Conservation (phyloP, 805 yeast genomes). For the Priceomyces haplophilus region DNA sequence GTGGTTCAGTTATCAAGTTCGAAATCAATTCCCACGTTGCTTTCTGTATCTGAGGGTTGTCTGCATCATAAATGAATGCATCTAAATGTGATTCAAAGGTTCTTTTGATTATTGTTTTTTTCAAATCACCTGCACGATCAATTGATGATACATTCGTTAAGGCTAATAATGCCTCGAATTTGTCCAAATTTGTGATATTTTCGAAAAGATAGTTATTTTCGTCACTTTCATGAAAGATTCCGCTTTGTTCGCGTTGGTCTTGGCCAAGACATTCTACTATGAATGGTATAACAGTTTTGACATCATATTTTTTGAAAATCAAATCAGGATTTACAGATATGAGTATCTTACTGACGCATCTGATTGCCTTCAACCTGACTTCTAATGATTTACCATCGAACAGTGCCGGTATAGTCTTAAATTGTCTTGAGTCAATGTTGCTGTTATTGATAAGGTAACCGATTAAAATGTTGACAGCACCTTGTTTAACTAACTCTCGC, state of each 20-base stretch:
- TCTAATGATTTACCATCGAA: conserved; percentile 16
- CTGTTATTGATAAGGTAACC: conserved; percentile 35
- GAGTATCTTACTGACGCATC: conserved; percentile 44
- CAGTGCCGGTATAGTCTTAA: conserved; percentile 18
- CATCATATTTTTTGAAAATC: conserved; percentile 39
- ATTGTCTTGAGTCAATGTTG: conserved; percentile 18
- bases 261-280: conserved; percentile 46
- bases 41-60: conserved; percentile 46
- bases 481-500: conserved; percentile 44
- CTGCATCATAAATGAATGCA: conserved; percentile 37
- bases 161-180: conserved; percentile 58
- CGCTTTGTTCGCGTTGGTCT: conserved; percentile 19
- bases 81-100: conserved; percentile 44
- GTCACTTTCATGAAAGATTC: conserved; percentile 3
- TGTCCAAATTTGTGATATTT: conserved; percentile 36
- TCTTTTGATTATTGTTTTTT: conserved; percentile 42
- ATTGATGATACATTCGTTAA: conserved; percentile 63
- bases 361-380: conserved; percentile 31
- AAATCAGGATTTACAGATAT: conserved; percentile 42
- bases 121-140: conserved; percentile 37
- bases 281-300: conserved; percentile 45
- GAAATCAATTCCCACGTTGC: conserved; percentile 63
- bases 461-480: conserved; percentile 39
- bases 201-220: conserved; percentile 24
- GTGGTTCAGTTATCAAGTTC: conserved; percentile 48